These are phyloP conservation scores for Aphanomyces euteiches DNA, from an alignment of 352 stramenopile species.

Conservation along the genomic window DNA sequence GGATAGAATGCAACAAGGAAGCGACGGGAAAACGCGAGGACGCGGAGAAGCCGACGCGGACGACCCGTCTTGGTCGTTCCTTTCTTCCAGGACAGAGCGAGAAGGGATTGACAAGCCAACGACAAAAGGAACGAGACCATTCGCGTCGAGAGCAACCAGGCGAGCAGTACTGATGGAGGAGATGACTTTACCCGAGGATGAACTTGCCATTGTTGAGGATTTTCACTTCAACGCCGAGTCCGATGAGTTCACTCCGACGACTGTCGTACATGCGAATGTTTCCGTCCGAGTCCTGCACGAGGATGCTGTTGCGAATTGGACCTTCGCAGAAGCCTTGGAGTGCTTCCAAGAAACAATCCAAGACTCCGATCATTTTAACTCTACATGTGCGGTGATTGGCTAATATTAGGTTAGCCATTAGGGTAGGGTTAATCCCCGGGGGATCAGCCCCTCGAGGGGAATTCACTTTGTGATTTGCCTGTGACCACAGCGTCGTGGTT, in stretches of 20 bases:
- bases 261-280: constrained; percentile 23
- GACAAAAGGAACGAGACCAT: too few relatives aligned
- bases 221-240: constrained; percentile 27
- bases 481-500: constrained; percentile 7
- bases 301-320: constrained; percentile 17
- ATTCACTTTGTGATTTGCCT: constrained; percentile 10
- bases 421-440: background rate
- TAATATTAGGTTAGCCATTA: background rate
- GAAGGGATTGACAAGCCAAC: too few relatives aligned
- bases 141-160: too few relatives aligned
- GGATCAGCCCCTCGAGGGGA: constrained; percentile 1
- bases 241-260: constrained; percentile 1
- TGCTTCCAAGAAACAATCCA: background rate
- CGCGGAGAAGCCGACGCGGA: too few relatives aligned
- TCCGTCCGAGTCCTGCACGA: constrained; percentile 26
- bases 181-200: constrained; percentile 18
- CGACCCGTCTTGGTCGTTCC: too few relatives aligned
- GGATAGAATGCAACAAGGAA: too few relatives aligned
- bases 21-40: too few relatives aligned
- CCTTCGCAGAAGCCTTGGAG: constrained; percentile 6
- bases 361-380: too few relatives aligned
- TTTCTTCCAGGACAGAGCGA: too few relatives aligned
- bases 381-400: too few relatives aligned
- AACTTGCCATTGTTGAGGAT: constrained; percentile 20
- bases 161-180: too few relatives aligned